Conservation (phyloP, 2,329 filamentous ascomycete species). For the Diaporthe citrichinensis region DNA sequence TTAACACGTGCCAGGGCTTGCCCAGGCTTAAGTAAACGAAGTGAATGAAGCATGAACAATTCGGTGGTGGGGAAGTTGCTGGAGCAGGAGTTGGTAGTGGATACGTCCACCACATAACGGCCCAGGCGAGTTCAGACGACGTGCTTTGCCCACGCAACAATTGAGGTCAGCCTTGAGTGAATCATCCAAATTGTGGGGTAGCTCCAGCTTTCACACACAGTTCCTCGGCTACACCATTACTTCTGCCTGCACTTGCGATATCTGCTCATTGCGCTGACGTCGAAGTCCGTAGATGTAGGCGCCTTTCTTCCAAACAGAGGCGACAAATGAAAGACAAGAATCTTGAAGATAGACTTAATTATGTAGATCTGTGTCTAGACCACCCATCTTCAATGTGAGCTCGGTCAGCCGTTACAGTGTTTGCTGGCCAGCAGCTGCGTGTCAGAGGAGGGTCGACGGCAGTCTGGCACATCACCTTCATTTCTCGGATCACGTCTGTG, state of each 20-base stretch:
- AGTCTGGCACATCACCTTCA: neutral
- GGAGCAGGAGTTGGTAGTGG: neutral
- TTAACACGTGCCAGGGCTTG: neutral
- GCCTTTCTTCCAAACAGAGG: too few species aligned
- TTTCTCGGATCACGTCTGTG: neutral
- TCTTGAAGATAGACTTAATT: too few species aligned
- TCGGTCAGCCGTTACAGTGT: neutral
- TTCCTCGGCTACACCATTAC: neutral
- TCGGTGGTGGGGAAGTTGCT: neutral
- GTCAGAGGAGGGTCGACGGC: neutral
- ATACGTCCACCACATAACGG: too few species aligned
- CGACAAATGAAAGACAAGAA: too few species aligned
- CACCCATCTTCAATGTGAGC: neutral
- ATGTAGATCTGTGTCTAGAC: fast-evolving
- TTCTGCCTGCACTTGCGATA: neutral
- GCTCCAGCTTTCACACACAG: neutral
- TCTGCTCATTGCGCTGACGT: neutral
- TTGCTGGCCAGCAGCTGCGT: neutral
- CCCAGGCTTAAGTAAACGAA: too few species aligned
- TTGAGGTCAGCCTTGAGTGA: neutral
- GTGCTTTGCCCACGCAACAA: neutral
- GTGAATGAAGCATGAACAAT: too few species aligned
- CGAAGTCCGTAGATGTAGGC: too few species aligned
- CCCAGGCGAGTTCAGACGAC: neutral
- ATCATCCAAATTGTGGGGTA: neutral